Evolutionary conservation across 768 basidiomycete species (phyloP).

Genomic region (Cytidiella melzeri): DNA sequence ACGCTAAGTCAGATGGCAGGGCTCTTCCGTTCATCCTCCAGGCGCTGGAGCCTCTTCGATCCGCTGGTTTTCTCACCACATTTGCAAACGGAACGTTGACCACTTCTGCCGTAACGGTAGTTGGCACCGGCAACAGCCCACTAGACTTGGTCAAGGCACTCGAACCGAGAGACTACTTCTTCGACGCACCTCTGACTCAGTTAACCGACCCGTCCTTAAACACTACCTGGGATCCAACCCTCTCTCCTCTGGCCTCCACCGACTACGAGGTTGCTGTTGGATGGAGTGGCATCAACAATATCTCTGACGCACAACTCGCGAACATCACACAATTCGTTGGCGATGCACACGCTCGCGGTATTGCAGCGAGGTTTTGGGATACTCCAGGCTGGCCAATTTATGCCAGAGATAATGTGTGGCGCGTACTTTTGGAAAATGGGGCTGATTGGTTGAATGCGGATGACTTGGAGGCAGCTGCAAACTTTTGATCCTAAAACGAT

Average conservation of each 20-base stretch:
- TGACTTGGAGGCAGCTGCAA: slow-evolving; percentile 26
- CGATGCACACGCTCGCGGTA: slow-evolving; percentile 38
- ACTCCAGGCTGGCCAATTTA: slow-evolving; percentile 43
- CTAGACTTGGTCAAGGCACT: slow-evolving; percentile 39
- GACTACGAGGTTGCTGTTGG: slow-evolving; percentile 40
- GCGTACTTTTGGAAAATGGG: slow-evolving; percentile 34
- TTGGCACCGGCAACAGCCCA: slow-evolving; percentile 49
- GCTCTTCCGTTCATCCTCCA: slow-evolving; percentile 39
- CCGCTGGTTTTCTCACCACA: slow-evolving; percentile 40
- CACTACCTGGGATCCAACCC: slow-evolving; percentile 33
- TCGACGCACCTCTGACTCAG: slow-evolving; percentile 43
- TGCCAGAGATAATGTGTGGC: slow-evolving; percentile 40
- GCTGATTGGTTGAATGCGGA: slow-evolving; percentile 50
- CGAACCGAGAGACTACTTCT: slow-evolving; percentile 43
- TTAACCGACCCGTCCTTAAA: slow-evolving; percentile 31
- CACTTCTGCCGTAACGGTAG: slow-evolving; percentile 33
- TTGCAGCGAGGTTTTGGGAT: slow-evolving; percentile 47
- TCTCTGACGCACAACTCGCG: slow-evolving; percentile 33
- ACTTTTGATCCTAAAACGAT: slow-evolving; percentile 3
- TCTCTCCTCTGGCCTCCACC: slow-evolving; percentile 47
- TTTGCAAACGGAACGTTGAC: slow-evolving; percentile 36
- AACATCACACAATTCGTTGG: slow-evolving; percentile 35
- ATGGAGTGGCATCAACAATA: slow-evolving; percentile 40
- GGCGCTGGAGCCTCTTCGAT: slow-evolving; percentile 40
- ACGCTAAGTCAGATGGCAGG: slow-evolving; percentile 15